These are phyloP conservation scores for Gloeophyllum trabeum DNA, from an alignment of 768 basidiomycete genomes.

Conservation along the genomic window DNA sequence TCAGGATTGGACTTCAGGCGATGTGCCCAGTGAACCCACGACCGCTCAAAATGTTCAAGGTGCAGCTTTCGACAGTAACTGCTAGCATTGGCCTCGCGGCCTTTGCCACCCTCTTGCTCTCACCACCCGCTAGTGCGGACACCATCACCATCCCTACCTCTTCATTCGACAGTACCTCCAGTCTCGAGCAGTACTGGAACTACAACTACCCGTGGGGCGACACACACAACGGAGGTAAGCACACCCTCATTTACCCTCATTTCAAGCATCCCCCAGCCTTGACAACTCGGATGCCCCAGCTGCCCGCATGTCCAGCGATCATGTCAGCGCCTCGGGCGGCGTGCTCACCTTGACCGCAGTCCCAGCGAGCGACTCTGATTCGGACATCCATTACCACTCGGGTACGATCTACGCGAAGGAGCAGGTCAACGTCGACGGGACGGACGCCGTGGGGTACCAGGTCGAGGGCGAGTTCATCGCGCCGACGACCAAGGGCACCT, in stretches of 20 bases:
- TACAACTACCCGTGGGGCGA: constrained; percentile 37
- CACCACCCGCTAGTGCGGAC: too few species aligned
- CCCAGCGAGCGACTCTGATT: constrained; percentile 19
- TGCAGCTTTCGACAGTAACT: too few species aligned
- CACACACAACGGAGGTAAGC: constrained; percentile 33
- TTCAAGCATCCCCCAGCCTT: too few species aligned
- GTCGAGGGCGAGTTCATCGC: constrained; percentile 32
- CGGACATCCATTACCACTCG: constrained; percentile 10
- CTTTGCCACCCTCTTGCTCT: constrained; percentile 6
- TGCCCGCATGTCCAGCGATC: constrained; percentile 30
- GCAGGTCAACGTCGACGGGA: constrained; percentile 26
- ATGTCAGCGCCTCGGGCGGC: constrained; percentile 25
- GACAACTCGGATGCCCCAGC: constrained; percentile 14
- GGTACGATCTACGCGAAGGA: constrained; percentile 29
- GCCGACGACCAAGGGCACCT: constrained; percentile 26
- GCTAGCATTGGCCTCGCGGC: too few species aligned
- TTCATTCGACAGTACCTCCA: constrained; percentile 26
- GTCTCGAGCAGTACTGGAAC: constrained; percentile 27
- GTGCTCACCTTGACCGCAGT: constrained; percentile 31
- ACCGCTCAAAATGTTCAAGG: too few species aligned
- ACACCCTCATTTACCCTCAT: not conserved
- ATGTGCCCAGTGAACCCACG: too few species aligned
- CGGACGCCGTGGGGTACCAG: constrained; percentile 22
- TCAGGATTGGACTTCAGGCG: too few species aligned
- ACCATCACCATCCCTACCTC: constrained; percentile 22